Evolutionary conservation across 108 stramenopile species (phyloP), one percentile per base, ranked within the genome.

Genomic region (Schizochytrium sp.): DNA sequence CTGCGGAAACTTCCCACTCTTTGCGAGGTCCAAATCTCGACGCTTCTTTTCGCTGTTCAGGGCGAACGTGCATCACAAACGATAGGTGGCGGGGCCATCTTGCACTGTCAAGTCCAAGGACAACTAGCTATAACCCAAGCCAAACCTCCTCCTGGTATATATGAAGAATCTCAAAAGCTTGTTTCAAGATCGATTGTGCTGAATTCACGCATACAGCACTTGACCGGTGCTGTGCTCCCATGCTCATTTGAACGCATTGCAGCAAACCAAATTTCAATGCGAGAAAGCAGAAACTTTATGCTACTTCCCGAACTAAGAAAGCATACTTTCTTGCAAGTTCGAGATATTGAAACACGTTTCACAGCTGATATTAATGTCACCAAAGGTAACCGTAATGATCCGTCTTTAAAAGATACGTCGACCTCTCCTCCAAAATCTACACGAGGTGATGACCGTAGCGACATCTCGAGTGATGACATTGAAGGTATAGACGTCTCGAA

Each of bases 261-360:
- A 5, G 76, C 76, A n/a, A 83, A 83, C 28, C 76, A 83, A 10
- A 13, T 83, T 40, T 83, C 76, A 12, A 38, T 83, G 45, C 76
- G 76, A 47, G 76, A 83, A 5, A 47, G 5, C 15, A n/a, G 76
- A 10, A 42, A 2, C 50, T 2, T 55, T 50, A 55, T 83, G 53
- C 3, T 83, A 28, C 47, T 49, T 42, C 13, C 76, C 38, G 76
- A 83, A 53, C 19, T 83, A 17, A 40, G 28, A 83, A 83, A 83
- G 76, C 12, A 83, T 53, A 55, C 76, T 10, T 69, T 69, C 15
- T 44, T 69, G 1, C 64, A 38, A 12, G 44, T 44, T 8, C 64
- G 64, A 8, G 64, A 69, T 44, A 44, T 7, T 7, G 5, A 44
- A 44, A 7, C 44, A 44, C 2, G 64, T 44, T 44, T 69, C 28